Conservation (phyloP, 805 yeast genomes). For the Candida methanosorbosa region DNA sequence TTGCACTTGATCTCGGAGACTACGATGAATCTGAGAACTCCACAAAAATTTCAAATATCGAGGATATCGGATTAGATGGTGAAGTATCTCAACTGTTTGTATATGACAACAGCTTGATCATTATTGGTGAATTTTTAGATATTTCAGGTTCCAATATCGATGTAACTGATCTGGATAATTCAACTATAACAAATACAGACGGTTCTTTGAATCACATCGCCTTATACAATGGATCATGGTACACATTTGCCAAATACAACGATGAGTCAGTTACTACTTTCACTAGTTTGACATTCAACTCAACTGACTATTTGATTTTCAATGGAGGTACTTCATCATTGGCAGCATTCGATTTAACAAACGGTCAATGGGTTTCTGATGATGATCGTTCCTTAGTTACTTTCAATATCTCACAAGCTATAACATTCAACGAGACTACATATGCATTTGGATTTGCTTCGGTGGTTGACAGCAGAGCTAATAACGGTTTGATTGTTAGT, state of each 20-base stretch:
- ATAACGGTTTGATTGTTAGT: conserved; percentile 3
- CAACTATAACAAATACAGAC: conserved; percentile 16
- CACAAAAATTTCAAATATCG: conserved; percentile 2
- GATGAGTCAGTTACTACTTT: conserved; percentile 15
- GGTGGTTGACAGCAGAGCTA: neutral
- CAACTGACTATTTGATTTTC: conserved; percentile 33
- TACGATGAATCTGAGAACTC: conserved; percentile 10
- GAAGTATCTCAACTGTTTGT: conserved; percentile 23
- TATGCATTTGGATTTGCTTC: conserved; percentile 8
- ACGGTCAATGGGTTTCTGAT: conserved; percentile 26
- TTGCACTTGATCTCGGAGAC: conserved; percentile 20
- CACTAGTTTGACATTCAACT: conserved; percentile 28
- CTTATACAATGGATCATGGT: conserved; percentile 32
- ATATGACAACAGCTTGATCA: conserved; percentile 25
- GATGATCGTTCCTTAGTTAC: conserved; percentile 3
- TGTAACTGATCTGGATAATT: conserved; percentile 32
- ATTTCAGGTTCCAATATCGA: conserved; percentile 26
- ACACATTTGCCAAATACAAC: conserved; percentile 21
- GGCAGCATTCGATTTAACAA: conserved; percentile 33
- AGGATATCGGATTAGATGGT: conserved; percentile 32
- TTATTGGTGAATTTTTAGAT: conserved; percentile 37
- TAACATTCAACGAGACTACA: conserved; percentile 6
- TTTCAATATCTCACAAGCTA: conserved; percentile 21
- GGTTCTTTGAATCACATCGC: conserved; percentile 25
- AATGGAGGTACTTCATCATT: conserved; percentile 13